Evolutionary conservation across 1,284 basidiomycete genomes (phyloP).

Genomic region (Marasmius tenuissimus): DNA sequence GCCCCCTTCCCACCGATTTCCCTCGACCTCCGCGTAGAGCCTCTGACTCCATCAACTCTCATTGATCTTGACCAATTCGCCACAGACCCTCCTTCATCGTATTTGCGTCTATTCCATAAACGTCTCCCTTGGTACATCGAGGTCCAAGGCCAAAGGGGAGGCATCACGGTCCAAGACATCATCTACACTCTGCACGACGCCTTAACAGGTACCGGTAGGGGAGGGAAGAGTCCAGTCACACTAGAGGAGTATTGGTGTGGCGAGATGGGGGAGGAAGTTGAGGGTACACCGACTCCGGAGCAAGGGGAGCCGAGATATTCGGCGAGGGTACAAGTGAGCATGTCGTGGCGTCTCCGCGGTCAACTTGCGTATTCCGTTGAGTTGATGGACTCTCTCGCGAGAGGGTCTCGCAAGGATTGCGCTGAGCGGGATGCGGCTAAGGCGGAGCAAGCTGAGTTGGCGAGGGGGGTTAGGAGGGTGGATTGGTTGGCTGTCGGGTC

Average conservation of each 20-base stretch:
- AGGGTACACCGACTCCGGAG: not conserved
- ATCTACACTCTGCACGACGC: not conserved
- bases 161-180: not conserved
- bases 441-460: not conserved
- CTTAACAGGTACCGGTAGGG: not conserved
- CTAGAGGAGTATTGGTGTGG: not conserved
- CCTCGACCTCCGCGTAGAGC: not conserved
- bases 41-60: not conserved
- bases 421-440: not conserved
- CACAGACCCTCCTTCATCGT: not conserved
- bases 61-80: not conserved
- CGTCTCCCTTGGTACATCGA: not conserved
- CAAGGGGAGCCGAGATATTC: not conserved
- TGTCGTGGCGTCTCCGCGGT: not conserved
- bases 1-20: not conserved
- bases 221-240: not conserved
- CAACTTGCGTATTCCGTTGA: not conserved
- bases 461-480: not conserved
- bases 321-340: not conserved
- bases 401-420: not conserved
- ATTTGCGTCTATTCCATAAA: not conserved
- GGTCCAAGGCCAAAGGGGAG: too few relatives aligned
- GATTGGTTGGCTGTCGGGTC: slow-evolving; percentile 1
- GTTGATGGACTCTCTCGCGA: not conserved
- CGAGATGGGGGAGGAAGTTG: not conserved